Evolutionary conservation across 1,284 basidiomycete genomes (phyloP).

Genomic region (Rhodotorula sp.): DNA sequence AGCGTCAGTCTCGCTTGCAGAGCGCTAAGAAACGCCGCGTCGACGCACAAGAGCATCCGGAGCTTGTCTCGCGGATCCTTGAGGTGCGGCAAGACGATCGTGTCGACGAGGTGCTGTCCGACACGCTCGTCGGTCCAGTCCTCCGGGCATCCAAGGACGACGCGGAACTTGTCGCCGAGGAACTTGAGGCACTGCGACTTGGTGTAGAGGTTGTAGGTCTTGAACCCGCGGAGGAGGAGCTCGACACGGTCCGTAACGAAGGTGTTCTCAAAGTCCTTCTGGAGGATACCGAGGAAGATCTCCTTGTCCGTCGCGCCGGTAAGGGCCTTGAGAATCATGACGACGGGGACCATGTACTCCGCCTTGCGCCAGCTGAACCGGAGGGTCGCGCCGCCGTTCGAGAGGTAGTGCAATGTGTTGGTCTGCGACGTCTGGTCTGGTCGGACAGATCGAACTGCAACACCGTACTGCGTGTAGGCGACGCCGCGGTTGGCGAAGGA

Average conservation of each 20-base stretch:
- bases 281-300: constrained; percentile 95
- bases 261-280: constrained; percentile 96
- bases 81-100: constrained; percentile 87
- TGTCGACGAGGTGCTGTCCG: constrained; percentile 79
- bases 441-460: constrained; percentile 91
- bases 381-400: constrained; percentile 91
- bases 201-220: constrained; percentile 82
- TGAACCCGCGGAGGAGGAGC: constrained; percentile 94
- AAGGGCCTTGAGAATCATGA: constrained; percentile 93
- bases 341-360: constrained; percentile 97
- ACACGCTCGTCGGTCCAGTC: constrained; percentile 85
- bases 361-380: constrained; percentile 97
- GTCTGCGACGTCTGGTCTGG: constrained; percentile 88
- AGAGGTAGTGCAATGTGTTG: constrained; percentile 94
- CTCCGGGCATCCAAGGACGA: constrained; percentile 86
- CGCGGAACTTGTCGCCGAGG: constrained; percentile 95
- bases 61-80: constrained; percentile 91
- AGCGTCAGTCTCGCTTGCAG: not conserved
- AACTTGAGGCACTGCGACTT: constrained; percentile 93
- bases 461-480: constrained; percentile 89
- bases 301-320: constrained; percentile 94
- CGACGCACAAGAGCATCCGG: constrained; percentile 81
- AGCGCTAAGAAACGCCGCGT: not conserved
- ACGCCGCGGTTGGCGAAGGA: constrained; percentile 89
- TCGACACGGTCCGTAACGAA: constrained; percentile 98